Conservation (phyloP, 495 filamentous ascomycete species). For the Tuber borchii region DNA sequence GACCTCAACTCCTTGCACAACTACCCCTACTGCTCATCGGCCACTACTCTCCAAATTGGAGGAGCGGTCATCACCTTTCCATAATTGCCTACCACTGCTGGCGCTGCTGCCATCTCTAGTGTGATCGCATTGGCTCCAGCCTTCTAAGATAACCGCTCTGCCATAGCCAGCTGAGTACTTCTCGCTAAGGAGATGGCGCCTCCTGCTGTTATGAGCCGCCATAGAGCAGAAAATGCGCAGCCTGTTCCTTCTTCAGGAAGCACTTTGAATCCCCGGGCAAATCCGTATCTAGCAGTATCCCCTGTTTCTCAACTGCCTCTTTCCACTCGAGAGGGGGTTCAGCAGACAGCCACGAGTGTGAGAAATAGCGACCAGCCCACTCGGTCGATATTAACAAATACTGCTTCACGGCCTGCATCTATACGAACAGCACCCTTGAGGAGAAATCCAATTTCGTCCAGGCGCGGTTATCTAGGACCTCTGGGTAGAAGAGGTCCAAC, state of each 20-base stretch:
- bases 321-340: background rate
- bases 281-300: background rate
- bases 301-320: background rate
- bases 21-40: background rate
- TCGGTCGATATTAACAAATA: background rate
- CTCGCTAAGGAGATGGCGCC: background rate
- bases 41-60: background rate
- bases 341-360: background rate
- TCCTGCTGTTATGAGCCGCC: background rate
- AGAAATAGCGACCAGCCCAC: background rate
- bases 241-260: background rate
- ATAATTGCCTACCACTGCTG: background rate
- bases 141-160: background rate
- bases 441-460: constrained; percentile 1
- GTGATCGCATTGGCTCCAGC: background rate
- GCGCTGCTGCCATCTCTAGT: background rate
- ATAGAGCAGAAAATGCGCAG: background rate
- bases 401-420: background rate
- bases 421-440: background rate
- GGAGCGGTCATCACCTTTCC: background rate
- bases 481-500: background rate
- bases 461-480: background rate
- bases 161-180: background rate
- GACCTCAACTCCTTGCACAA: background rate
- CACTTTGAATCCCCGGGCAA: background rate